A percentile compares a stretch with the other conserved stretches of the same genome.
Conservation (phyloP, 2,329 filamentous ascomycete species). For the Cytospora leucostoma region DNA sequence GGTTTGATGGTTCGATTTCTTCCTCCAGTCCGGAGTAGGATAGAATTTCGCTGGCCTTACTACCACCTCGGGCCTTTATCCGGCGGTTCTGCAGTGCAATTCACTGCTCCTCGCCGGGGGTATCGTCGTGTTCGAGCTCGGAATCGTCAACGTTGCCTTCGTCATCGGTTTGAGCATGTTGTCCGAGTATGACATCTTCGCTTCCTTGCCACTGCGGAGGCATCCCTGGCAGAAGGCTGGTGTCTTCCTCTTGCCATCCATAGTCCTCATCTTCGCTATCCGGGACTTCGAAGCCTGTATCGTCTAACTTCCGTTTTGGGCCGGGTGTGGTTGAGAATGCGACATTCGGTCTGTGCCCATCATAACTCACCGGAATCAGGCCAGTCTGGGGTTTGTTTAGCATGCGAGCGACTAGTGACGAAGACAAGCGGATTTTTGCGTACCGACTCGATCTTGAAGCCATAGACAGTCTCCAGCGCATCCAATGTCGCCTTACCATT, state of each 20-base stretch:
- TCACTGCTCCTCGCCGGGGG: conserved; percentile 28
- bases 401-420: conserved; percentile 14
- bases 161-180: conserved; percentile 36
- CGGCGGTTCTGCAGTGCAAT: not conserved
- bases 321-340: conserved; percentile 41
- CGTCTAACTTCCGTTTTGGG: conserved; percentile 65
- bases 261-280: conserved; percentile 70
- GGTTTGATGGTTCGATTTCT: not conserved
- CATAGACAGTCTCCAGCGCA: conserved; percentile 46
- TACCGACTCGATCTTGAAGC: conserved; percentile 53
- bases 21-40: not conserved
- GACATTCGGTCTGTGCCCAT: conserved; percentile 40
- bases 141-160: conserved; percentile 45
- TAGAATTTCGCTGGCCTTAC: not conserved
- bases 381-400: conserved; percentile 42
- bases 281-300: conserved; percentile 60
- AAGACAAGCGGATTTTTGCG: conserved; percentile 31
- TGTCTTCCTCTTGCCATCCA: conserved; percentile 69
- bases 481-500: conserved; percentile 52
- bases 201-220: conserved; percentile 70
- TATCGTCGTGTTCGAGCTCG: conserved; percentile 30
- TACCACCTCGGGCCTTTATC: not conserved
- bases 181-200: conserved; percentile 60
- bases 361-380: conserved; percentile 44
- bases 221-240: conserved; percentile 58